phyloP scores from a whole-genome alignment of 176 grass and related monocot species.

The Elymus sibiricus region DNA sequence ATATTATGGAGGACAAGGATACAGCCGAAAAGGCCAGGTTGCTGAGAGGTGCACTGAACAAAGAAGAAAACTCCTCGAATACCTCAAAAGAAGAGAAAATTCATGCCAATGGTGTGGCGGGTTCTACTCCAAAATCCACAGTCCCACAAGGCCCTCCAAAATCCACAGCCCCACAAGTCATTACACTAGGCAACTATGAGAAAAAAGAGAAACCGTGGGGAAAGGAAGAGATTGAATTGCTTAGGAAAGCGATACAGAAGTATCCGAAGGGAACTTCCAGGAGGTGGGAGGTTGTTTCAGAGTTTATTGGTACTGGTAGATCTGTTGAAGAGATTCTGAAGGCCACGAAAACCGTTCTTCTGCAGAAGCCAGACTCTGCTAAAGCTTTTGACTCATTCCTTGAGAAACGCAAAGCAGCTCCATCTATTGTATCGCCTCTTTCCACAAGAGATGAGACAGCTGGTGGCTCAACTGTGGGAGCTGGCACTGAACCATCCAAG shows the following conservation, averaged over 20 bases:
- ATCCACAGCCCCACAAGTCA: slow-evolving; percentile 12
- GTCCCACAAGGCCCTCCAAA: slow-evolving; percentile 5
- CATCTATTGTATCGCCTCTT: slow-evolving; percentile 70
- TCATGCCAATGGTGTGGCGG: slow-evolving; percentile 35
- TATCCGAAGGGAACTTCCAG: slow-evolving; percentile 86
- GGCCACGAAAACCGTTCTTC: slow-evolving; percentile 86
- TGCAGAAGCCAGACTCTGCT: slow-evolving; percentile 90
- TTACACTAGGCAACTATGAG: slow-evolving; percentile 45
- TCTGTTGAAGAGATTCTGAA: slow-evolving; percentile 97
- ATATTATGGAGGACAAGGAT: slow-evolving; percentile 68
- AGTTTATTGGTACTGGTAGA: slow-evolving; percentile 81
- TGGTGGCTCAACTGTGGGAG: slow-evolving; percentile 16
- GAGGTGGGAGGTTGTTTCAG: slow-evolving; percentile 95
- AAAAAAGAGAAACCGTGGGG: slow-evolving; percentile 89
- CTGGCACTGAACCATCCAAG: slow-evolving; percentile 36
- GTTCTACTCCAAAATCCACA: slow-evolving; percentile 27
- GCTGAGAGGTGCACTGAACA: slow-evolving; percentile 45
- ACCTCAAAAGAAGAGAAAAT: slow-evolving; percentile 35
- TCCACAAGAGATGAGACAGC: slow-evolving; percentile 59
- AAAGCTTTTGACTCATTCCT: slow-evolving; percentile 99
- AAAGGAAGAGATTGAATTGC: slow-evolving; percentile 93
- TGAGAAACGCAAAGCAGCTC: slow-evolving; percentile 86
- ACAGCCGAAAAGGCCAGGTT: slow-evolving; percentile 50
- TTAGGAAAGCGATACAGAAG: slow-evolving; percentile 95
- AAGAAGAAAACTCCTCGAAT: slow-evolving; percentile 43